These are phyloP conservation scores for Aspergillus felis DNA, from an alignment of 2,329 filamentous ascomycete genomes.

Conservation along the genomic window DNA sequence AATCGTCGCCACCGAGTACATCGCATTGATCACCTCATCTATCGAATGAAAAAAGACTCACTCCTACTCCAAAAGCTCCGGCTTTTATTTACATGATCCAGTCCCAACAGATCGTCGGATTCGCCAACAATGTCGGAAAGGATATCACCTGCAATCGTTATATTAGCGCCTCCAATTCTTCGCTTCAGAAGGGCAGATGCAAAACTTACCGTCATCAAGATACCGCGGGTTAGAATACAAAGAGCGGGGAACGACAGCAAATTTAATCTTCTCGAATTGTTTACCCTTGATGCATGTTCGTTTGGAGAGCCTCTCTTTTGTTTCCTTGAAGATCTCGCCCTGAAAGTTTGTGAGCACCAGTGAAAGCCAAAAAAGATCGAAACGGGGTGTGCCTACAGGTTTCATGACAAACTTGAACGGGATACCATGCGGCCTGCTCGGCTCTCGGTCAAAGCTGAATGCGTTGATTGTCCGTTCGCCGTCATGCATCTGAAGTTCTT, in stretches of 20 bases:
- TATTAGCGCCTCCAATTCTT: conserved; percentile 7
- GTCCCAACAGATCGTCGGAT: conserved; percentile 68
- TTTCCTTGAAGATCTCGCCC: conserved; percentile 84
- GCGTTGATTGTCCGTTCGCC: conserved; percentile 68
- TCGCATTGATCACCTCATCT: conserved; percentile 18
- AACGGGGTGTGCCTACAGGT: conserved; percentile 56
- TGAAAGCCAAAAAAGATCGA: neutral
- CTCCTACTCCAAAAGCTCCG: conserved; percentile 57
- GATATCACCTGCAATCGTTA: conserved; percentile 39
- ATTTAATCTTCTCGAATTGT: conserved; percentile 97
- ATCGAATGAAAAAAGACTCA: conserved; percentile 63
- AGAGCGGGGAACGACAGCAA: conserved; percentile 69
- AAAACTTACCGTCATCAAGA: conserved; percentile 74
- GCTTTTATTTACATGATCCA: conserved; percentile 62
- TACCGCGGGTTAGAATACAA: conserved; percentile 76
- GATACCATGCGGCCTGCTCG: conserved; percentile 76
- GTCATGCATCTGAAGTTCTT: conserved; percentile 60
- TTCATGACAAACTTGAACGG: conserved; percentile 88
- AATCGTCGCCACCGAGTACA: neutral
- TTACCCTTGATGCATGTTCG: conserved; percentile 95
- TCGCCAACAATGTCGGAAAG: conserved; percentile 64
- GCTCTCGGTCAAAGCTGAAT: conserved; percentile 91
- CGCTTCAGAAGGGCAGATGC: neutral
- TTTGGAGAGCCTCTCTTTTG: conserved; percentile 90
- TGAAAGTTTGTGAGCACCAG: conserved; percentile 33